phyloP scores from a whole-genome alignment of 805 yeast species.

The Zygosaccharomyces bailii region DNA sequence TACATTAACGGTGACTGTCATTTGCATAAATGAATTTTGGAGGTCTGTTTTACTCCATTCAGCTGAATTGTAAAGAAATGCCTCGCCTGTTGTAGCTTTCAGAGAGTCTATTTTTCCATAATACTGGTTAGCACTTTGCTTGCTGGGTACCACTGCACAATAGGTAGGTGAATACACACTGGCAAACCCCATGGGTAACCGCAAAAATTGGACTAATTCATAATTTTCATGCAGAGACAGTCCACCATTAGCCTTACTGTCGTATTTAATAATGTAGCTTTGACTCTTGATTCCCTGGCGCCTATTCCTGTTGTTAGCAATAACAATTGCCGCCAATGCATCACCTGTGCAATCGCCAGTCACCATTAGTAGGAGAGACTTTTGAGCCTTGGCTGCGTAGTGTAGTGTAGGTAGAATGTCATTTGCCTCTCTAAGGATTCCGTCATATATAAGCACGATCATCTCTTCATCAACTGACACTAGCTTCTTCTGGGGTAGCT shows the following conservation, averaged over 20 bases:
- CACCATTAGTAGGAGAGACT: conserved; percentile 27
- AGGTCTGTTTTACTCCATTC: conserved; percentile 12
- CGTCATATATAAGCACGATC: conserved; percentile 30
- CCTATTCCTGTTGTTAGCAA: conserved; percentile 32
- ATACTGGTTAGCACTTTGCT: conserved; percentile 28
- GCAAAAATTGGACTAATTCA: conserved; percentile 26
- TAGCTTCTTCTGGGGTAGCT: conserved; percentile 26
- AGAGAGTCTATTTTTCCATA: conserved; percentile 32
- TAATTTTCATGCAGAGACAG: conserved; percentile 26
- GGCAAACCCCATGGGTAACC: conserved; percentile 27
- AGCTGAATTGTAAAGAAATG: conserved; percentile 28
- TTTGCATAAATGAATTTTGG: conserved; percentile 19
- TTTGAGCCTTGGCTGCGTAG: conserved; percentile 24
- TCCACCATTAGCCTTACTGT: conserved; percentile 17
- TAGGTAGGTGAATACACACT: conserved; percentile 32
- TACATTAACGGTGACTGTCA: conserved; percentile 30
- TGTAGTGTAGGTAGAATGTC: conserved; percentile 30
- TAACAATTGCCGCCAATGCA: conserved; percentile 31
- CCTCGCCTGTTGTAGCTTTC: conserved; percentile 34
- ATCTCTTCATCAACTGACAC: conserved; percentile 22
- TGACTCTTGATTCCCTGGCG: conserved; percentile 22
- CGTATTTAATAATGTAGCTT: conserved; percentile 25
- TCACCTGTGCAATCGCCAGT: conserved; percentile 32
- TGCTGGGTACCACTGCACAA: conserved; percentile 31
- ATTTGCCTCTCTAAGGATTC: conserved; percentile 27